Evolutionary conservation across 768 basidiomycete genomes (phyloP), one percentile per base, ranked within the genome.

Genomic region (Holtermannia corniformis): DNA sequence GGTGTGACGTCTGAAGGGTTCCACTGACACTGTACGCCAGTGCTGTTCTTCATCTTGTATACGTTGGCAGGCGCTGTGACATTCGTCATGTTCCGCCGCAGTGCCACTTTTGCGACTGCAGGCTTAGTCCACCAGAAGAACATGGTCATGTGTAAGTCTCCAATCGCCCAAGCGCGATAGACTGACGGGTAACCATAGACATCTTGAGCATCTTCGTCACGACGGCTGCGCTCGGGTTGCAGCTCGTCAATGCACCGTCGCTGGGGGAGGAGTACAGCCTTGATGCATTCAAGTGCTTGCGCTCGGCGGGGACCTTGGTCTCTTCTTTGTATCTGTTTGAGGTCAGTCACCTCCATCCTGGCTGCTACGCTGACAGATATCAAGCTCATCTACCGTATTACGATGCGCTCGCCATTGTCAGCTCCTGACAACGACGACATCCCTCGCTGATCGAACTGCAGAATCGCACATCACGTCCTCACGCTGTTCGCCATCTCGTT

Each of bases 371-470:
- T n/a, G n/a, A n/a, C n/a, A n/a, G n/a, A n/a, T n/a, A n/a, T n/a
- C n/a, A n/a, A n/a, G n/a, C n/a, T 65, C 25, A 45, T 62, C 7
- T 62, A 56, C 45, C 51, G 63, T 20, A 47, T 65, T 25, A 52
- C 56, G 11, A 62, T 62, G 63, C 52, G 63, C 5, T 14, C 54
- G 5, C 63, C 63, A 2, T 26, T 65, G 63, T 65, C 27, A 62
- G 62, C 32, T 37, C 32, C 14, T 19, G 16, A 21, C 2, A 27
- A 19, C 10, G 23, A 5, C n/a, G 49, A 40, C 16, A 12, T 7
- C 37, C 1, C 21, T 19, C n/a, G 32, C n/a, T n/a, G n/a, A n/a
- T n/a, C n/a, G n/a, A n/a, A n/a, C 26, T 45, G 12, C 41, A 65
- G 63, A 25, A 51, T 65, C 32, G 47, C 49, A 16, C 63, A 65